Percentiles rank a stretch among this genome's conserved stretches.
Conservation (phyloP, 345 rosid genomes). For the Acer saccharum region DNA sequence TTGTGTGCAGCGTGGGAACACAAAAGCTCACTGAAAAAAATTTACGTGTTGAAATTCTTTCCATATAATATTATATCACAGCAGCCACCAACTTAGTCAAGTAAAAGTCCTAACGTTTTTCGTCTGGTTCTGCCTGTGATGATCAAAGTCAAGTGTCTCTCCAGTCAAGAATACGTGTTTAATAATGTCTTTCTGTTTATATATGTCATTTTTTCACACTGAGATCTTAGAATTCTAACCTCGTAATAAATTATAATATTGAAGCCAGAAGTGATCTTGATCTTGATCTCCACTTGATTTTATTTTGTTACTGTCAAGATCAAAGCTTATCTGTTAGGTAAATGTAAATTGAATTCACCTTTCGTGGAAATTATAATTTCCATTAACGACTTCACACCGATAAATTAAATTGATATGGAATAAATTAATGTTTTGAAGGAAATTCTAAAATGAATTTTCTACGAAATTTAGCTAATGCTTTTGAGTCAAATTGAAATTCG, state of each 20-base stretch:
- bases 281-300: background rate
- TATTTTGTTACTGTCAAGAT: background rate
- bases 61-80: too few relatives aligned
- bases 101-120: background rate
- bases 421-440: too few relatives aligned
- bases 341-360: background rate
- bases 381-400: too few relatives aligned
- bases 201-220: background rate
- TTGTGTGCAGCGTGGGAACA: background rate
- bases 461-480: background rate
- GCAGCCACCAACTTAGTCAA: background rate
- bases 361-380: too few relatives aligned
- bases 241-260: background rate
- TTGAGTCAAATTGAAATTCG: background rate
- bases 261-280: background rate
- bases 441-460: too few relatives aligned
- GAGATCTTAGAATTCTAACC: background rate
- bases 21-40: too few relatives aligned
- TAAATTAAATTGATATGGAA: too few relatives aligned
- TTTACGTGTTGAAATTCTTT: too few relatives aligned
- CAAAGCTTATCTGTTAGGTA: too few relatives aligned
- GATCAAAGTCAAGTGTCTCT: too few relatives aligned
- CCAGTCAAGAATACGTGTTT: slow-evolving; percentile 8
- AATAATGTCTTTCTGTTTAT: background rate
- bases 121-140: background rate